Base-by-base conservation (phyloP, 176 grass and related monocot species). In the Avena sativa region DNA sequence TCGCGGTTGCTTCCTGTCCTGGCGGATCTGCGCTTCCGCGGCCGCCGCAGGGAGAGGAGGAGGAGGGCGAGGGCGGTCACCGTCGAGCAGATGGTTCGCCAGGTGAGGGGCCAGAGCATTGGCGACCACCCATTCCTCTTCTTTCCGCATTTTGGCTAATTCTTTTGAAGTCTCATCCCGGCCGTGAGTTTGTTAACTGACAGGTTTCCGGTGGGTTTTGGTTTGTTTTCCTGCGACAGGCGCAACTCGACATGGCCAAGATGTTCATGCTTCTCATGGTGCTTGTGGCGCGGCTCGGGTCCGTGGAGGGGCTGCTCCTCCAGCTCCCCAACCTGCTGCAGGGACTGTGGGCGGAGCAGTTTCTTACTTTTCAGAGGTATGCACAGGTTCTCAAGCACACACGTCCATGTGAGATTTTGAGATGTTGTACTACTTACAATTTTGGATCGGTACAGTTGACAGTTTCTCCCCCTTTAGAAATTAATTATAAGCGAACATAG, bases 61-160 rank as follows among this genome's bases (percentile, higher is more conserved):
- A 38, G 80, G 79, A 32, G 61, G 79, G 30, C 65, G 49, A 70
- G 4, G 2, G 19, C 48, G 12, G 50, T 43, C 65, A 14, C 30
- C 26, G 19, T 25, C 28, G 49, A 69, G 11, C 49, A 82, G 80
- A 68, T 71, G 49, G 20, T 82, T 43, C 65, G 19, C 28, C 64
- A 56, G 80, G 65, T 82, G 17, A 32, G 16, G 21, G 36, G 36
- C 36, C 36, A 40, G 47, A 5, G 15, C 0, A 0, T 25, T 57
- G 13, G 21, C 47, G 72, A 1, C 25, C 7, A 19, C 53, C 53
- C 5, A 20, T 20, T 58, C 14, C 61, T 9, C 34, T 6, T 4
- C 20, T 12, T 13, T 20, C 43, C 5, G 44, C 44, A 51, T 67
- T 66, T 51, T 9, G 6, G 40, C 40, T 40, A 40, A 1, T 8